phyloP scores from a whole-genome alignment of 1,284 basidiomycete species.

The Irpex sp. region DNA sequence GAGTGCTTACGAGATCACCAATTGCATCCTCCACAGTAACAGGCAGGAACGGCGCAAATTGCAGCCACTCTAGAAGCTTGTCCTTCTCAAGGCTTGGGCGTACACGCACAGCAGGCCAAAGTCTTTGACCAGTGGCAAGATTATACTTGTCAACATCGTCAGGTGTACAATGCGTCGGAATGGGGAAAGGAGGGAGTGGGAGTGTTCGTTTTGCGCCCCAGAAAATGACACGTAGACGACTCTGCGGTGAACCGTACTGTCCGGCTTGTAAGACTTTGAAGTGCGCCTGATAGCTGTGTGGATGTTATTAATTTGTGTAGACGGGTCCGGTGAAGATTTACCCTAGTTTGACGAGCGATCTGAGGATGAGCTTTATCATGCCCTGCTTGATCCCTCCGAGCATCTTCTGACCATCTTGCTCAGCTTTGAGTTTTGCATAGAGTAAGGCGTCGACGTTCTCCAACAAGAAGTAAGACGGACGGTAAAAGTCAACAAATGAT shows the following conservation, averaged over 20 bases:
- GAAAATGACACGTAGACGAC: slow-evolving; percentile 63
- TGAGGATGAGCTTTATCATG: slow-evolving; percentile 58
- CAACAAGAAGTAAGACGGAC: slow-evolving; percentile 56
- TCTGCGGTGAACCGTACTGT: slow-evolving; percentile 66
- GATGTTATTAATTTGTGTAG: not conserved
- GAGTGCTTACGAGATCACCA: slow-evolving; percentile 50
- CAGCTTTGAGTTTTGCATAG: slow-evolving; percentile 33
- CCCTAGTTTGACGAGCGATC: slow-evolving; percentile 56
- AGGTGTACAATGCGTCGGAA: slow-evolving; percentile 50
- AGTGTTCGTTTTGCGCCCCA: slow-evolving; percentile 53
- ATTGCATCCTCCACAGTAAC: slow-evolving; percentile 60
- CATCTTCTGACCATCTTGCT: slow-evolving; percentile 15
- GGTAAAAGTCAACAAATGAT: slow-evolving; percentile 66
- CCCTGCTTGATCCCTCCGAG: slow-evolving; percentile 44
- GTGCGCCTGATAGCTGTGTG: slow-evolving; percentile 57
- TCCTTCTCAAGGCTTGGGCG: slow-evolving; percentile 11
- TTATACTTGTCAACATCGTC: slow-evolving; percentile 22
- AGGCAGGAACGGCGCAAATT: slow-evolving; percentile 51
- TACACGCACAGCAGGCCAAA: slow-evolving; percentile 16
- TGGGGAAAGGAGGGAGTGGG: slow-evolving; percentile 53
- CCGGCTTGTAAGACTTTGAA: slow-evolving; percentile 59
- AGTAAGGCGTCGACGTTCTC: slow-evolving; percentile 67
- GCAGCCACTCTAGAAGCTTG: slow-evolving; percentile 28
- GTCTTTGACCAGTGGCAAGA: slow-evolving; percentile 34
- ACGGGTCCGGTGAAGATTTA: slow-evolving; percentile 22